Conservation (phyloP, 345 rosid species). For the Noccaea caerulescens region DNA sequence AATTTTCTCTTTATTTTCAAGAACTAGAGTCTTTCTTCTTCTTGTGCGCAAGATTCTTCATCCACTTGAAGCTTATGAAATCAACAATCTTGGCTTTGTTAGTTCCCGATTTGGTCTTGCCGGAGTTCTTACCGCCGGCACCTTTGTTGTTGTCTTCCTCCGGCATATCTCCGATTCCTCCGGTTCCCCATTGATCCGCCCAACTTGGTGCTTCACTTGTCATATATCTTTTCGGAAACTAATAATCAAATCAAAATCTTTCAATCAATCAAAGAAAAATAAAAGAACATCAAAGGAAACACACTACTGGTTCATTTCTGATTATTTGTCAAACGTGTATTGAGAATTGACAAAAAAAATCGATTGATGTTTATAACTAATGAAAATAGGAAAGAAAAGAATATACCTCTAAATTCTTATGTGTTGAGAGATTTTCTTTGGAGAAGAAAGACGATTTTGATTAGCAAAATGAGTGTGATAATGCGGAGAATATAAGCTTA, state of each 20-base stretch:
- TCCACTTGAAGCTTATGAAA: constrained; percentile 58
- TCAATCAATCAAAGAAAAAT: background rate
- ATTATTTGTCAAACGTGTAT: background rate
- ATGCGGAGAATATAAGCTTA: constrained; percentile 16
- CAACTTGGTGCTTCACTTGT: constrained; percentile 79
- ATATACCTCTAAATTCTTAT: constrained; percentile 15
- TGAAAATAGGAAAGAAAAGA: background rate
- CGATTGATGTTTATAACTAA: background rate
- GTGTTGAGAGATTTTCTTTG: constrained; percentile 31
- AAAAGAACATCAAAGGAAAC: constrained; percentile 7
- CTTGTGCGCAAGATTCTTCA: constrained; percentile 52
- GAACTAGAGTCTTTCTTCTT: constrained; percentile 43
- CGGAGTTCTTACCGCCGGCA: constrained; percentile 41
- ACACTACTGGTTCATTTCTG: background rate
- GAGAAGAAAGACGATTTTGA: constrained; percentile 27
- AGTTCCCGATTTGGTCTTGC: constrained; percentile 41
- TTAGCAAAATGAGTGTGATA: constrained; percentile 26
- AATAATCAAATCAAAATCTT: constrained; percentile 1
- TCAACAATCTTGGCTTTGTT: constrained; percentile 49
- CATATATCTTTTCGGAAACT: constrained; percentile 45
- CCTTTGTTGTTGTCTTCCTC: constrained; percentile 51
- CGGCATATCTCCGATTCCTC: constrained; percentile 63
- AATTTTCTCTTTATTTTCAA: background rate
- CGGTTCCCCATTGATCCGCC: constrained; percentile 97
- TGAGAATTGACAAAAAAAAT: background rate